Evolutionary conservation across 2,329 filamentous ascomycete species (phyloP).

Genomic region (Pseudogymnoascus verrucosus): DNA sequence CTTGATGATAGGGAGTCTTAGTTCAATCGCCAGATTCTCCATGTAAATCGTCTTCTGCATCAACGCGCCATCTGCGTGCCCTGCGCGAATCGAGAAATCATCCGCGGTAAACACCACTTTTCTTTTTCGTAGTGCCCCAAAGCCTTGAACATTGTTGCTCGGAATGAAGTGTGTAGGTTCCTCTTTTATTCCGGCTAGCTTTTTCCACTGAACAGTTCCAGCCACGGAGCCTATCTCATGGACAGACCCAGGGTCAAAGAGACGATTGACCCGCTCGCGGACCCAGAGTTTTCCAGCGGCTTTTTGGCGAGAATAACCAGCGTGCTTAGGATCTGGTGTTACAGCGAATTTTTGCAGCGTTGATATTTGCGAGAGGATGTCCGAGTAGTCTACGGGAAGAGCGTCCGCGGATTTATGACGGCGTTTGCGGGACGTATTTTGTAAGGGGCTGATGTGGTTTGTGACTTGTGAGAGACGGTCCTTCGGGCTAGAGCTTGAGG

Average conservation of each 20-base stretch:
- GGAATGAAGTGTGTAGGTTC: conserved; percentile 45
- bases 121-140: conserved; percentile 43
- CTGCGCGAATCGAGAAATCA: conserved; percentile 54
- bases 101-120: conserved; percentile 54
- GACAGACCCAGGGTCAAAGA: conserved; percentile 50
- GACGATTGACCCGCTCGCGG: conserved; percentile 48
- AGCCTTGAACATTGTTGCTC: conserved; percentile 55
- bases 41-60: conserved; percentile 52
- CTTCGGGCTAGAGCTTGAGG: conserved; percentile 15
- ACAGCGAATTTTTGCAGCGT: conserved; percentile 44
- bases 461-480: conserved; percentile 26
- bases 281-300: conserved; percentile 59
- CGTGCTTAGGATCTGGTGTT: conserved; percentile 44
- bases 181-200: conserved; percentile 36
- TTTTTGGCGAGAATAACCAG: conserved; percentile 55
- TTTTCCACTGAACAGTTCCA: conserved; percentile 51
- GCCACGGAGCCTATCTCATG: conserved; percentile 52
- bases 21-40: conserved; percentile 50
- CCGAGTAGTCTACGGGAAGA: conserved; percentile 53
- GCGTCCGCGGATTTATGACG: conserved; percentile 19
- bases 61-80: conserved; percentile 54
- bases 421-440: conserved; percentile 21
- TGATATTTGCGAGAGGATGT: conserved; percentile 48
- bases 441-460: conserved; percentile 21
- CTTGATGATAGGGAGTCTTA: conserved; percentile 54